A percentile compares a stretch with the other conserved stretches of the same genome.
Conservation (phyloP, 805 yeast genomes). For the Brettanomyces sp. region DNA sequence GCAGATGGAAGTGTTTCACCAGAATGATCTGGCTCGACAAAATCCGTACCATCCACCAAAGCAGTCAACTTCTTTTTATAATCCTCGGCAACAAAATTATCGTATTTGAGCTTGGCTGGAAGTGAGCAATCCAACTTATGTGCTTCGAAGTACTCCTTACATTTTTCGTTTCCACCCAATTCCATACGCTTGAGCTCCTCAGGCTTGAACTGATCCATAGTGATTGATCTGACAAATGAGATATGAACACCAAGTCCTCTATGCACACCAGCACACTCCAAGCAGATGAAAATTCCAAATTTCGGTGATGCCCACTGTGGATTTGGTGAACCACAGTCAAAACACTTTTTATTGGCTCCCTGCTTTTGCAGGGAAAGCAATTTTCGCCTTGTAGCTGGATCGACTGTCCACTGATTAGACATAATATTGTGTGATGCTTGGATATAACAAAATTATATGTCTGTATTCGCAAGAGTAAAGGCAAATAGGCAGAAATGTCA, state of each 20-base stretch:
- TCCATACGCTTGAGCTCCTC: conserved; percentile 90
- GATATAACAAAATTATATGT: background rate
- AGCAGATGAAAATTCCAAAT: conserved; percentile 92
- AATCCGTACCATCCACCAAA: conserved; percentile 62
- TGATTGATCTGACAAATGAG: conserved; percentile 91
- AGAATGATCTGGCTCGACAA: conserved; percentile 54
- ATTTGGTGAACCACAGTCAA: conserved; percentile 90
- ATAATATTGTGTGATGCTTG: conserved; percentile 11
- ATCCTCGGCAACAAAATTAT: conserved; percentile 89
- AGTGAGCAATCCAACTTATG: conserved; percentile 62
- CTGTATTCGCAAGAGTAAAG: no score
- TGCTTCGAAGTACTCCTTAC: conserved; percentile 54
- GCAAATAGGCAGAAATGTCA: background rate
- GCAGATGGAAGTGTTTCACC: conserved; percentile 32
- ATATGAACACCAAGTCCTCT: conserved; percentile 94
- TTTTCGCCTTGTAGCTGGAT: conserved; percentile 85
- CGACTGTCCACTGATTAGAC: conserved; percentile 75
- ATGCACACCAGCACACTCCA: conserved; percentile 97
- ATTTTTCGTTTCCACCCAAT: conserved; percentile 80
- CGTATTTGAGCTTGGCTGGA: conserved; percentile 69
- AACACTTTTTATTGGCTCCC: conserved; percentile 80
- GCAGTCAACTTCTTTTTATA: conserved; percentile 77
- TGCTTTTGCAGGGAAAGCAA: conserved; percentile 66
- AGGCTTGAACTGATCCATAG: conserved; percentile 97
- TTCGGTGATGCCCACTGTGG: conserved; percentile 99